Conservation (phyloP, 768 basidiomycete genomes). For the Trametes cinnabarina region DNA sequence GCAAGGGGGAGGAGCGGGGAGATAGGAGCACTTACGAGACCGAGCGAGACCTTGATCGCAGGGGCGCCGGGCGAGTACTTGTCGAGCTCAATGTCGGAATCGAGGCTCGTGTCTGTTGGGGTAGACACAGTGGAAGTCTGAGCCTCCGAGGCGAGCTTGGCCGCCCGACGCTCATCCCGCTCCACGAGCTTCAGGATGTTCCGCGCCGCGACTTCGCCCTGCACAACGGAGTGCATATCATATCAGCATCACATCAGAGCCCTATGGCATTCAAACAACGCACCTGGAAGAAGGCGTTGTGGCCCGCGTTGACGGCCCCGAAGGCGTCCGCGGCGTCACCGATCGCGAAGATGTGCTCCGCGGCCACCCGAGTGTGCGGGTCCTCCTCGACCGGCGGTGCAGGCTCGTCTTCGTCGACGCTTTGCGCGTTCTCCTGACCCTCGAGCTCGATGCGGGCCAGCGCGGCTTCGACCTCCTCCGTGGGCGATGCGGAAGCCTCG, state of each 20-base stretch:
- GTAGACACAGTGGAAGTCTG: too few relatives aligned
- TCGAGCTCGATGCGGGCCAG: not conserved
- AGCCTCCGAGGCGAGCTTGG: too few relatives aligned
- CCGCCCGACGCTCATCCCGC: conserved; percentile 15
- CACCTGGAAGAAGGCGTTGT: conserved; percentile 53
- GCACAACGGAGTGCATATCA: not conserved
- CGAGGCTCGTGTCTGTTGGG: not conserved
- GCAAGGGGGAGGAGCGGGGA: not conserved
- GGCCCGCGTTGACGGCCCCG: conserved; percentile 60
- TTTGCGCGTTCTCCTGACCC: conserved; percentile 12
- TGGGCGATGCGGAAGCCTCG: not conserved
- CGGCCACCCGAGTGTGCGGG: conserved; percentile 31
- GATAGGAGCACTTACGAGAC: conserved; percentile 41
- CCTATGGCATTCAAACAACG: too few relatives aligned
- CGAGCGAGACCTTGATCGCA: conserved; percentile 63
- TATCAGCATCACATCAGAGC: too few relatives aligned
- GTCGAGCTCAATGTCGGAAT: conserved; percentile 32
- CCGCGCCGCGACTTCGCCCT: conserved; percentile 51
- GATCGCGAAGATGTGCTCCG: conserved; percentile 57
- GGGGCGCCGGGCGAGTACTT: conserved; percentile 46
- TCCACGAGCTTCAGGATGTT: conserved; percentile 50
- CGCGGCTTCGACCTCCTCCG: not conserved
- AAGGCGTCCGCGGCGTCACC: conserved; percentile 67
- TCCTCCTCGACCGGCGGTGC: conserved; percentile 16
- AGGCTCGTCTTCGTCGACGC: conserved; percentile 15